Percentiles rank a stretch among this genome's conserved stretches.
Conservation (phyloP, 805 yeast species). For the Yarrowia alimentaria region DNA sequence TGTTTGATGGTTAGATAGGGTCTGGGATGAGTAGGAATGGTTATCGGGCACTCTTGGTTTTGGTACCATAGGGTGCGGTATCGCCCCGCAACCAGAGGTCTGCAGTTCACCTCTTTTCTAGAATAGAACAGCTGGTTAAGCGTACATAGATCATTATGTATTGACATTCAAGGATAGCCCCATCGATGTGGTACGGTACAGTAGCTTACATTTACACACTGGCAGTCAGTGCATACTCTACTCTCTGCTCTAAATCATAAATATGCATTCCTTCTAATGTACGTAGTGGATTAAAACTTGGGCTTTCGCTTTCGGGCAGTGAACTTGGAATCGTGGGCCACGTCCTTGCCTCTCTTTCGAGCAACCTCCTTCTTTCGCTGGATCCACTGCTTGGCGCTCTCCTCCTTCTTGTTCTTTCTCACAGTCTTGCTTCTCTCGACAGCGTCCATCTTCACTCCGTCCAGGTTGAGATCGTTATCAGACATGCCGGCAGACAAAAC, state of each 20-base stretch:
- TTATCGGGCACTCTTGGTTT: too few relatives aligned
- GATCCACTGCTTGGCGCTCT: slow-evolving; percentile 76
- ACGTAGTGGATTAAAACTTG: slow-evolving; percentile 48
- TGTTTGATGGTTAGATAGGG: slow-evolving; percentile 11
- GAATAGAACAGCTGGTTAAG: too few relatives aligned
- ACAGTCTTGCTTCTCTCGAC: slow-evolving; percentile 32
- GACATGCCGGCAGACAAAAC: slow-evolving; percentile 84
- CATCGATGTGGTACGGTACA: too few relatives aligned
- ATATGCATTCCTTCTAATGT: slow-evolving; percentile 8
- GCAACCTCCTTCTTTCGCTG: slow-evolving; percentile 88
- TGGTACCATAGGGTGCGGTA: too few relatives aligned
- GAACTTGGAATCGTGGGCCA: slow-evolving; percentile 86
- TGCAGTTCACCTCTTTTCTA: too few relatives aligned
- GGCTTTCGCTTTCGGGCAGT: slow-evolving; percentile 82
- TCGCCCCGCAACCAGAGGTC: too few relatives aligned
- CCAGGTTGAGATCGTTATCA: slow-evolving; percentile 71
- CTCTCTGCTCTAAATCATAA: neutral
- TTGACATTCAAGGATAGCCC: too few relatives aligned
- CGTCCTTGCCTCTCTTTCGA: slow-evolving; percentile 84
- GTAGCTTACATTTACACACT: too few relatives aligned
- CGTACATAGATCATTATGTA: too few relatives aligned
- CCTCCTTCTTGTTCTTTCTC: slow-evolving; percentile 55
- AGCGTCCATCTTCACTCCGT: slow-evolving; percentile 78
- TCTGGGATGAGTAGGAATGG: too few relatives aligned
- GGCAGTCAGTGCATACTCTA: too few relatives aligned